Conservation (phyloP, 257 asterid species). For the Penstemon davidsonii region DNA sequence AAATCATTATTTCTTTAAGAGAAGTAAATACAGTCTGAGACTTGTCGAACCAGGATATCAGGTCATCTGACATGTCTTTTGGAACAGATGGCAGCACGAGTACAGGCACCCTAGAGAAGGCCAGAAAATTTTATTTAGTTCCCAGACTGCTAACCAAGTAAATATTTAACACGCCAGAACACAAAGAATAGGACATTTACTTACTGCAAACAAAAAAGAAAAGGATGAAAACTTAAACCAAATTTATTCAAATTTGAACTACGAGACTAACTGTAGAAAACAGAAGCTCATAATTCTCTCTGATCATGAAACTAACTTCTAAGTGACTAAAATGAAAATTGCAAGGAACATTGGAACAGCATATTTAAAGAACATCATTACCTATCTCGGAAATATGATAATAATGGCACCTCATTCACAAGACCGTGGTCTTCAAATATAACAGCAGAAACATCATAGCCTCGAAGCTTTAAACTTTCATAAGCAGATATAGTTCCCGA, state of each 20-base stretch:
- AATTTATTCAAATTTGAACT: not conserved
- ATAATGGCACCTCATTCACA: slow-evolving; percentile 68
- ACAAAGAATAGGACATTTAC: slow-evolving; percentile 7
- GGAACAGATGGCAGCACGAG: slow-evolving; percentile 87
- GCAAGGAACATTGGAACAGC: not conserved
- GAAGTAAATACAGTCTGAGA: slow-evolving; percentile 62
- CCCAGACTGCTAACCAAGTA: not conserved
- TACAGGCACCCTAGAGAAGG: slow-evolving; percentile 72
- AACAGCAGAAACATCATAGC: slow-evolving; percentile 87
- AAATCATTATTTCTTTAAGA: slow-evolving; percentile 76
- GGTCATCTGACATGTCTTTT: slow-evolving; percentile 70
- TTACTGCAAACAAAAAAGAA: not conserved
- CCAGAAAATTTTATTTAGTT: slow-evolving; percentile 11
- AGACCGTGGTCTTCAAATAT: slow-evolving; percentile 90
- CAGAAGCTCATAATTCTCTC: slow-evolving; percentile 13
- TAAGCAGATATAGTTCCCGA: slow-evolving; percentile 97
- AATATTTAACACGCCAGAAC: not conserved
- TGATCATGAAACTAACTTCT: slow-evolving; percentile 17
- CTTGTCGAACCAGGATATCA: slow-evolving; percentile 75
- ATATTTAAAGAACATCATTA: slow-evolving; percentile 30
- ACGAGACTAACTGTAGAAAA: slow-evolving; percentile 4
- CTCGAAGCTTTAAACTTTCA: slow-evolving; percentile 86
- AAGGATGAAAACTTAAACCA: not conserved
- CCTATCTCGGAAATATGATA: slow-evolving; percentile 73
- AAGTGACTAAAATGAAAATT: slow-evolving; percentile 21